phyloP scores from a whole-genome alignment of 2,329 filamentous ascomycete species.

The Drechslerella dactyloides region DNA sequence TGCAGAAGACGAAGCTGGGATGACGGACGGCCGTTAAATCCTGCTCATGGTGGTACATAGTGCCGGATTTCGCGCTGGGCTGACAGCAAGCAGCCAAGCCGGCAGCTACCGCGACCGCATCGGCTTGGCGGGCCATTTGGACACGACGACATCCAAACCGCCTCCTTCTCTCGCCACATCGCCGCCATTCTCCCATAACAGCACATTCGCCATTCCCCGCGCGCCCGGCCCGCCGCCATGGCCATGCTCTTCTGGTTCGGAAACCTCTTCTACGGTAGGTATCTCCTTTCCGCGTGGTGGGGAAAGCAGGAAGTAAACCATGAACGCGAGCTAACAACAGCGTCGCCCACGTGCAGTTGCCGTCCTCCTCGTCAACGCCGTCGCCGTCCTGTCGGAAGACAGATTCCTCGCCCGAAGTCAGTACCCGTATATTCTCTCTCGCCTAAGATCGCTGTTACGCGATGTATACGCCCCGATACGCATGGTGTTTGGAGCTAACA shows the following conservation, averaged over 20 bases:
- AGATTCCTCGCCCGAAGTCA: conserved; percentile 66
- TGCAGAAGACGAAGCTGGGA: not conserved
- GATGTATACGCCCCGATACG: conserved; percentile 4
- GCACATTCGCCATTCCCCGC: conserved; percentile 2
- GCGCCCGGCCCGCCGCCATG: conserved; percentile 22
- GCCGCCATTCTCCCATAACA: conserved; percentile 2
- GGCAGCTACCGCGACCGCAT: conserved; percentile 11
- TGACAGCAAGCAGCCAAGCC: conserved; percentile 35
- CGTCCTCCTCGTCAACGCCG: conserved; percentile 88
- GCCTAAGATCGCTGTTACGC: conserved; percentile 27
- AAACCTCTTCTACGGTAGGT: conserved; percentile 47
- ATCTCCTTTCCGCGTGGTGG: not conserved
- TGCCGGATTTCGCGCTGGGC: too few species aligned
- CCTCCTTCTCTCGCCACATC: conserved; percentile 2
- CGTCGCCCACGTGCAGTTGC: conserved; percentile 64
- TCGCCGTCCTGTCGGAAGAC: conserved; percentile 80
- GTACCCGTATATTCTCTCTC: conserved; percentile 54
- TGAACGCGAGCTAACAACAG: conserved; percentile 20
- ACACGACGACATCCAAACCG: conserved; percentile 43
- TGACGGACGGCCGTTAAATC: not conserved
- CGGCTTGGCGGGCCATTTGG: conserved; percentile 15
- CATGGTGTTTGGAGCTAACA: conserved; percentile 4
- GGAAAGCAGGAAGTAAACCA: not conserved
- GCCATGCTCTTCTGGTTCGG: conserved; percentile 50
- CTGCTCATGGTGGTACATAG: too few species aligned